These are phyloP conservation scores for Phlegmacium glaucopus DNA, from an alignment of 768 basidiomycete species.

Conservation along the genomic window DNA sequence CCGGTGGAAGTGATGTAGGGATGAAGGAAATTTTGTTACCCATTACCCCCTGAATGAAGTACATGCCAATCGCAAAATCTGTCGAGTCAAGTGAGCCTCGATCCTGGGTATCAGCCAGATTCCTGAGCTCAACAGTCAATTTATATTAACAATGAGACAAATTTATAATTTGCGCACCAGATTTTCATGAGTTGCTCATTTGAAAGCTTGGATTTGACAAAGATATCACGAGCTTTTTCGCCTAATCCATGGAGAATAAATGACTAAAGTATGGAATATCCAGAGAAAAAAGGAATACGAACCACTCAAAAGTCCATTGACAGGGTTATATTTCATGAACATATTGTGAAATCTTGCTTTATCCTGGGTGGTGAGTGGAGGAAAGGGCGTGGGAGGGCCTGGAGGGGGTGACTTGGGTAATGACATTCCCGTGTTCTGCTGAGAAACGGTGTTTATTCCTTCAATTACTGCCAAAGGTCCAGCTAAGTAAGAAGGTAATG, in stretches of 20 bases:
- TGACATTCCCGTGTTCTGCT: constrained; percentile 59
- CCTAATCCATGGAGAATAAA: constrained; percentile 40
- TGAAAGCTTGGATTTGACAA: constrained; percentile 85
- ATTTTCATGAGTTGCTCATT: constrained; percentile 89
- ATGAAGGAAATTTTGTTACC: constrained; percentile 67
- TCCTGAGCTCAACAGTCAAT: constrained; percentile 46
- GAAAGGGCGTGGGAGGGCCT: constrained; percentile 54
- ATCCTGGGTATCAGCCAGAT: constrained; percentile 91
- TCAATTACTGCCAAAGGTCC: constrained; percentile 83
- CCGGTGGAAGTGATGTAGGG: constrained; percentile 74
- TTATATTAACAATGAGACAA: constrained; percentile 5
- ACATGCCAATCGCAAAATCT: constrained; percentile 96
- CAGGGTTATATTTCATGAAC: constrained; percentile 69
- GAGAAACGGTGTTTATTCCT: constrained; percentile 53
- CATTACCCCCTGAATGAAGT: constrained; percentile 93
- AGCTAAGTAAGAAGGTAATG: constrained; percentile 43
- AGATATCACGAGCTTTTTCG: constrained; percentile 86
- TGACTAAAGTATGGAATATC: not conserved
- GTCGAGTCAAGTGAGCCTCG: constrained; percentile 84
- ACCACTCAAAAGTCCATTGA: constrained; percentile 79
- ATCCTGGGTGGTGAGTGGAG: constrained; percentile 75
- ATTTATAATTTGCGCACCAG: constrained; percentile 54
- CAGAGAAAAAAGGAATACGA: not conserved
- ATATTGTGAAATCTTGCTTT: constrained; percentile 78
- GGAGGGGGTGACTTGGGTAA: constrained; percentile 62